Base-by-base conservation (phyloP, 768 basidiomycete genomes). In the Lactarius trivialis region DNA sequence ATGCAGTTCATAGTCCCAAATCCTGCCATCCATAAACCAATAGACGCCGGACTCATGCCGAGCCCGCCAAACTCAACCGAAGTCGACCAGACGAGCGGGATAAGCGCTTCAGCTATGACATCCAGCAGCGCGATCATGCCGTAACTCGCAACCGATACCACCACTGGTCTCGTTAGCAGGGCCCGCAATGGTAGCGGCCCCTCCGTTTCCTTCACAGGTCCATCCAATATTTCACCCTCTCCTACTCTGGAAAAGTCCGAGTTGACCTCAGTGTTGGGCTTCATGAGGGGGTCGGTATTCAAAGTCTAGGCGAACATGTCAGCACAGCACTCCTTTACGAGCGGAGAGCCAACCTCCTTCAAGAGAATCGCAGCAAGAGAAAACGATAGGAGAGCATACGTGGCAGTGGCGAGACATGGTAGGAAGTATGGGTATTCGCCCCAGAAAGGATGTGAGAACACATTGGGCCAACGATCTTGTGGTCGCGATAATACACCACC, bases 11-110 rank as follows among this genome's bases (percentile, higher is more conserved):
- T 39, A n/a, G 76, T 49, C 1, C 78, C 80, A 28, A 74, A 69
- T 1, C 68, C 9, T 0, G 75, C 74, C 15, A 80, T 68, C 63
- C 73, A 73, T 3, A 69, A 7, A 2, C 78, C 77, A 48, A 79
- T 80, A n/a, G 65, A 67, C 4, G 75, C 71, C 0, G 77, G 75
- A 0, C 71, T 68, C 34, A 76, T 64, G 17, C 72, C 70, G 7
- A 78, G 73, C 6, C 78, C 79, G 0, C 80, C 79, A 4, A 76
- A 69, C 24, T 69, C 70, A 26, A 77, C 68, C 0, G 82, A 77
- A 5, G 77, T 76, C 33, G 78, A 71, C 56, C 75, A 76, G 67
- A 82, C 78, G 37, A 83, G 69, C 1, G 83, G 82, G 0, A 74
- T 34, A 17, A 84, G 71, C 15, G 74, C 75, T 26, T 68, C 54